Percentiles rank a stretch among this genome's conserved stretches.
Conservation (phyloP, 116 monocot genomes). For the Posidonia oceanica region DNA sequence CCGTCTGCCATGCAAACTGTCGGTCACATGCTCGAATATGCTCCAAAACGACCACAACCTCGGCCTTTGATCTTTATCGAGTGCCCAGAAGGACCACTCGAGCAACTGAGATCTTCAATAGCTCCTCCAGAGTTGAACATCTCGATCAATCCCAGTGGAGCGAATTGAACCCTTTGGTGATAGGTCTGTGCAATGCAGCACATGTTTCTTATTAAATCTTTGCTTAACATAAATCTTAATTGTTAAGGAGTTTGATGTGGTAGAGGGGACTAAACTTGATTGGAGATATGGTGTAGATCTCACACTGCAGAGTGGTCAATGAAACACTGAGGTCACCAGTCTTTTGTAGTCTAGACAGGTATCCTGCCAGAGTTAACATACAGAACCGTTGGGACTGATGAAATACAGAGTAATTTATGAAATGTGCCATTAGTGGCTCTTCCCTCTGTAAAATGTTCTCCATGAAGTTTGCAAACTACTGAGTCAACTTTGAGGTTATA, state of each 20-base stretch:
- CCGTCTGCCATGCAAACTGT: slow-evolving; percentile 11
- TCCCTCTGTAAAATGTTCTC: too few relatives aligned
- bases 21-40: slow-evolving; percentile 22
- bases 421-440: too few relatives aligned
- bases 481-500: too few relatives aligned
- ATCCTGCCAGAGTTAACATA: too few relatives aligned
- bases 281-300: slow-evolving; percentile 29
- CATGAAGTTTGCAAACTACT: too few relatives aligned
- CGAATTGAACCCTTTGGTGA: slow-evolving; percentile 10
- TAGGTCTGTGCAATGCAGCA: slow-evolving; percentile 7
- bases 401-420: too few relatives aligned
- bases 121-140: slow-evolving; percentile 37
- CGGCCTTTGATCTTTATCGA: slow-evolving; percentile 13
- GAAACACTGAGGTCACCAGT: slow-evolving; percentile 8
- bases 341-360: slow-evolving; percentile 18
- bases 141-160: slow-evolving; percentile 28
- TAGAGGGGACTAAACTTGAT: slow-evolving; percentile 20
- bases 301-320: slow-evolving; percentile 17
- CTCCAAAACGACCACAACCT: slow-evolving; percentile 23
- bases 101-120: slow-evolving; percentile 11
- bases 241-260: neutral
- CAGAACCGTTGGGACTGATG: too few relatives aligned
- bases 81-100: neutral
- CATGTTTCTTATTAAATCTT: neutral
- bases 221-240: neutral